Evolutionary conservation across 2,329 filamentous ascomycete species (phyloP).

Genomic region (Penicillium sp.): DNA sequence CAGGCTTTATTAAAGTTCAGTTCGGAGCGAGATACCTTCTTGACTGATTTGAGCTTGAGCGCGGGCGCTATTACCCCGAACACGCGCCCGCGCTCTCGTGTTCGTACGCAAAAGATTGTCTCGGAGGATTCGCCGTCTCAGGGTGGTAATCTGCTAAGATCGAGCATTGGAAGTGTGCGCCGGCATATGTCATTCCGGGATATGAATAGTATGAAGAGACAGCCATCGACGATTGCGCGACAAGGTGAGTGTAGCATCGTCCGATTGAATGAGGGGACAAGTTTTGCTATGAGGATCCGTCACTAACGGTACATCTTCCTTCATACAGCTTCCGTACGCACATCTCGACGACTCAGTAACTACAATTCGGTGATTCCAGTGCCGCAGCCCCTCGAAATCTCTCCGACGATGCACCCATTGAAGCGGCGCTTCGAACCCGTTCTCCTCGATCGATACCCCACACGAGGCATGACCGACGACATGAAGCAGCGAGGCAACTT

Average conservation of each 20-base stretch:
- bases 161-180: slow-evolving; percentile 81
- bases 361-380: slow-evolving; percentile 98
- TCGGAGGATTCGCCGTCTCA: slow-evolving; percentile 67
- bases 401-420: slow-evolving; percentile 93
- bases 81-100: slow-evolving; percentile 73
- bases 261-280: not conserved
- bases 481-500: slow-evolving; percentile 80
- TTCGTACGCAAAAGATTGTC: slow-evolving; percentile 81
- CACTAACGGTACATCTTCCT: slow-evolving; percentile 29
- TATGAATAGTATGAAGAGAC: slow-evolving; percentile 92
- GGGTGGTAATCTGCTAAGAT: slow-evolving; percentile 55
- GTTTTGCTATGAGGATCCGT: not conserved
- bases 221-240: slow-evolving; percentile 75
- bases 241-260: slow-evolving; percentile 63
- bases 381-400: slow-evolving; percentile 86
- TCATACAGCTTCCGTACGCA: slow-evolving; percentile 69
- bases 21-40: slow-evolving; percentile 89
- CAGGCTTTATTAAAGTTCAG: slow-evolving; percentile 92
- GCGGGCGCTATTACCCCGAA: slow-evolving; percentile 77
- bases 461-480: slow-evolving; percentile 81
- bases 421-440: slow-evolving; percentile 94
- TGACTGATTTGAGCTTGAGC: slow-evolving; percentile 88
- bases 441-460: slow-evolving; percentile 91
- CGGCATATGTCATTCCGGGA: slow-evolving; percentile 91
- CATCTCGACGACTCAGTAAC: slow-evolving; percentile 87